A percentile compares a stretch with the other conserved stretches of the same genome.
Evolutionary conservation across 768 basidiomycete species (phyloP).

Genomic region (Neoboletus subvelutipes): DNA sequence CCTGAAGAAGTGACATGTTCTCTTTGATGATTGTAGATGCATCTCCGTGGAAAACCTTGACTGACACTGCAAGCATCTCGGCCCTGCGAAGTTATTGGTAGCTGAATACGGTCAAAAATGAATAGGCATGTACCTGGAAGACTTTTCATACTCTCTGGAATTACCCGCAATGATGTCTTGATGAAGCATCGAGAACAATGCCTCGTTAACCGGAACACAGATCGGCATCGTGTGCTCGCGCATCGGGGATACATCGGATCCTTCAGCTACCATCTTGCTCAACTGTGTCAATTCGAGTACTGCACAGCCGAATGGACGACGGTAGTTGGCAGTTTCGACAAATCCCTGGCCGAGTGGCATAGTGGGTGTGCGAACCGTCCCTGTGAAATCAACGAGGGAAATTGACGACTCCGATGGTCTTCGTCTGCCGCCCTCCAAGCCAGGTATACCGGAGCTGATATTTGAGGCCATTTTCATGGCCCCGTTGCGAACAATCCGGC

Average conservation of each 20-base stretch:
- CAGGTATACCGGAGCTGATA: conserved; percentile 46
- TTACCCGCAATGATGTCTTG: conserved; percentile 89
- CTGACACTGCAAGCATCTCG: conserved; percentile 79
- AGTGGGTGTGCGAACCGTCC: conserved; percentile 12
- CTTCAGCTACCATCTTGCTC: conserved; percentile 63
- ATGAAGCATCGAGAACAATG: conserved; percentile 88
- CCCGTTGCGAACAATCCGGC: conserved; percentile 86
- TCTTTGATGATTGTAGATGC: conserved; percentile 71
- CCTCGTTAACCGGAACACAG: conserved; percentile 78
- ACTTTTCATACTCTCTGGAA: conserved; percentile 78
- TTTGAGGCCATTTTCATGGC: conserved; percentile 70
- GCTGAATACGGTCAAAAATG: not conserved
- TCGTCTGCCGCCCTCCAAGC: conserved; percentile 41
- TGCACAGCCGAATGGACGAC: conserved; percentile 95
- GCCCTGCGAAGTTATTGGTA: conserved; percentile 49
- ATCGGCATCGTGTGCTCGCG: conserved; percentile 88
- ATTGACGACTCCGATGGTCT: conserved; percentile 55
- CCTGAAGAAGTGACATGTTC: conserved; percentile 80
- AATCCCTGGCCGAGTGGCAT: conserved; percentile 29
- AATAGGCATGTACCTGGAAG: conserved; percentile 56
- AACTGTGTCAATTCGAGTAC: conserved; percentile 83
- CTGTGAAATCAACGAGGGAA: conserved; percentile 36
- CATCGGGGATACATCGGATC: conserved; percentile 58
- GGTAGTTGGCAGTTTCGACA: conserved; percentile 51
- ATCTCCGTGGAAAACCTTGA: conserved; percentile 88